Conservation (phyloP, 2,329 filamentous ascomycete genomes). For the Shiraia sp. region DNA sequence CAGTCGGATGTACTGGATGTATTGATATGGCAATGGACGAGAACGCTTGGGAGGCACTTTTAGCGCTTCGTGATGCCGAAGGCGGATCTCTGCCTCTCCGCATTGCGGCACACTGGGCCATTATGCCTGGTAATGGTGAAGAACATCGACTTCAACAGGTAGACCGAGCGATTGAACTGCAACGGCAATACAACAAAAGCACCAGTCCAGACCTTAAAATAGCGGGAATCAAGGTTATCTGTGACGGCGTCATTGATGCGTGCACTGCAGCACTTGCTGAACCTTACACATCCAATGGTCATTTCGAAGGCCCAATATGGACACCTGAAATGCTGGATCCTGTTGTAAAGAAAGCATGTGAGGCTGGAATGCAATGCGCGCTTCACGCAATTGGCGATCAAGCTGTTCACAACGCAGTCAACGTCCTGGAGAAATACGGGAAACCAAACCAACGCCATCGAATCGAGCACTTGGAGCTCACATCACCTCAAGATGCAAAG, state of each 20-base stretch:
- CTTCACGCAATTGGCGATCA: conserved; percentile 68
- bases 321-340: conserved; percentile 55
- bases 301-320: conserved; percentile 60
- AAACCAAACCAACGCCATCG: conserved; percentile 58
- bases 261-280: conserved; percentile 65
- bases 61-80: conserved; percentile 41
- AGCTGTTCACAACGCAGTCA: conserved; percentile 61
- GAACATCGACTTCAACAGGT: conserved; percentile 55
- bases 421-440: conserved; percentile 54
- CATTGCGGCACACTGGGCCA: conserved; percentile 61
- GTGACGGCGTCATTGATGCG: conserved; percentile 67
- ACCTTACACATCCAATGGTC: conserved; percentile 58
- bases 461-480: conserved; percentile 68
- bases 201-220: conserved; percentile 56
- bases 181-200: conserved; percentile 48
- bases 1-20: conserved; percentile 58
- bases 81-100: conserved; percentile 49
- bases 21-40: conserved; percentile 66
- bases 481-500: conserved; percentile 58
- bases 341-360: conserved; percentile 59
- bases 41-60: conserved; percentile 57
- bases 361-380: conserved; percentile 62
- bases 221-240: conserved; percentile 67
- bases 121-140: conserved; percentile 52
- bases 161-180: conserved; percentile 55